These are phyloP conservation scores for Colletotrichum chlorophyti DNA, from an alignment of 2,329 filamentous ascomycete genomes.

Conservation along the genomic window DNA sequence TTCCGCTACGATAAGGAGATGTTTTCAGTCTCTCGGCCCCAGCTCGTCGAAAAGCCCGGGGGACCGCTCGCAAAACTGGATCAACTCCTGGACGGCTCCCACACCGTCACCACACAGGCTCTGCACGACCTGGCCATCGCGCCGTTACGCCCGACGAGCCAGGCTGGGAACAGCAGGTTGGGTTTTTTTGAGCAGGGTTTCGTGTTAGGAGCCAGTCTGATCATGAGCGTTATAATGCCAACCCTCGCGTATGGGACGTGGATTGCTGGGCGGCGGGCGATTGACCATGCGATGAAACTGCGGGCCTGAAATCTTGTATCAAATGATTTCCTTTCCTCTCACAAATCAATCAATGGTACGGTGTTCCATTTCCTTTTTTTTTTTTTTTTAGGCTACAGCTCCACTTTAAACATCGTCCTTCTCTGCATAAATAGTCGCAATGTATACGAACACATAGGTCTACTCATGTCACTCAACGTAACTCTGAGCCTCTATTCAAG, in stretches of 20 bases:
- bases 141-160: slow-evolving; percentile 15
- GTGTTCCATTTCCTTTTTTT: too few species aligned
- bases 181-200: slow-evolving; percentile 22
- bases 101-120: slow-evolving; percentile 1
- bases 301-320: neutral
- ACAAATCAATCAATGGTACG: neutral
- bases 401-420: too few species aligned
- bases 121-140: neutral
- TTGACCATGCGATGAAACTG: slow-evolving; percentile 20
- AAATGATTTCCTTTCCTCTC: neutral
- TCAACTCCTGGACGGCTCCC: slow-evolving; percentile 6
- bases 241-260: slow-evolving; percentile 23
- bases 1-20: slow-evolving; percentile 22
- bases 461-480: too few species aligned
- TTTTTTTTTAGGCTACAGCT: too few species aligned
- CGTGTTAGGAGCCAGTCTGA: slow-evolving; percentile 17
- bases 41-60: slow-evolving; percentile 9
- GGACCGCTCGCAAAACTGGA: slow-evolving; percentile 7
- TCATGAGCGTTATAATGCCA: slow-evolving; percentile 20
- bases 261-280: slow-evolving; percentile 17
- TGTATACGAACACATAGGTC: too few species aligned
- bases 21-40: slow-evolving; percentile 22
- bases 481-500: too few species aligned
- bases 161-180: slow-evolving; percentile 18
- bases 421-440: too few species aligned